phyloP scores from a whole-genome alignment of 495 filamentous ascomycete genomes.

The Aspergillus olivimuriae region DNA sequence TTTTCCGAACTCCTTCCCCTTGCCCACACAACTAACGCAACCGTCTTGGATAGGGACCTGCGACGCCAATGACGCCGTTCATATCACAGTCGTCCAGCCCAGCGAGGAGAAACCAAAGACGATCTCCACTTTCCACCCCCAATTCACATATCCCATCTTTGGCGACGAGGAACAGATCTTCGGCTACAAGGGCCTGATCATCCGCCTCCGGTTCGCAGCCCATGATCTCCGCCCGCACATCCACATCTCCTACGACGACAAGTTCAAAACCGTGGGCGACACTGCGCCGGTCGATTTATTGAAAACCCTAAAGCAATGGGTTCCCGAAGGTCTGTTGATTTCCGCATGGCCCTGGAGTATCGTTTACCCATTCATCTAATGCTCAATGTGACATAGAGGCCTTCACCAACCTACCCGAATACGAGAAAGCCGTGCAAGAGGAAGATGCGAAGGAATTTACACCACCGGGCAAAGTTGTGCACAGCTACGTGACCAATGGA shows the following conservation, averaged over 20 bases:
- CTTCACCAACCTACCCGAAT: constrained; percentile 54
- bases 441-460: constrained; percentile 51
- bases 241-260: constrained; percentile 62
- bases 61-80: constrained; percentile 66
- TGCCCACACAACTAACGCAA: constrained; percentile 7
- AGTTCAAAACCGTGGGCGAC: constrained; percentile 68
- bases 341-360: no score
- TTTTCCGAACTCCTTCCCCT: not conserved
- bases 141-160: constrained; percentile 87
- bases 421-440: constrained; percentile 50
- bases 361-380: no score
- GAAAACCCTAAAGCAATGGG: constrained; percentile 56
- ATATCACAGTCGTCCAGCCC: constrained; percentile 62
- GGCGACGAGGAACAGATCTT: constrained; percentile 87
- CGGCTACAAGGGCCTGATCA: constrained; percentile 73
- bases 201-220: constrained; percentile 72
- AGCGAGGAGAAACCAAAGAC: constrained; percentile 48
- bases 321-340: constrained; percentile 58
- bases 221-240: constrained; percentile 75
- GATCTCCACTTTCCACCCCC: constrained; percentile 66
- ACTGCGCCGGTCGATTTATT: constrained; percentile 61
- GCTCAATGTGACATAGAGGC: constrained; percentile 44
- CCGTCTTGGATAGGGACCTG: constrained; percentile 54
- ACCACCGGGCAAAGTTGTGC: constrained; percentile 52
- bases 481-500: constrained; percentile 43